Evolutionary conservation across 179 eudicot species (phyloP).

Genomic region (Kewa caespitosa): DNA sequence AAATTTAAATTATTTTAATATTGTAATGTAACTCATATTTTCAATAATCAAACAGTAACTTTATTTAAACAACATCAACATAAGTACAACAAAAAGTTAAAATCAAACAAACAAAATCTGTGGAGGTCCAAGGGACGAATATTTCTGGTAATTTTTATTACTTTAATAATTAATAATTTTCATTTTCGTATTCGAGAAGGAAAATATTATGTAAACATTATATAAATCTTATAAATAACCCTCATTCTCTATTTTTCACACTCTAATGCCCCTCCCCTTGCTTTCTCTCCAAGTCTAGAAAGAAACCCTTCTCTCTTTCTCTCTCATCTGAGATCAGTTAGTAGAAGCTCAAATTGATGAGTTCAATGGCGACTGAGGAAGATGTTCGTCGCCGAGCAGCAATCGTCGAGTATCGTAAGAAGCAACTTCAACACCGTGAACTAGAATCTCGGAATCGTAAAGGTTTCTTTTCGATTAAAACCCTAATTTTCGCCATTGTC

Average conservation of each 20-base stretch:
- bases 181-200: not conserved
- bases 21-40: no score
- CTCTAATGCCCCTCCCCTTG: not conserved
- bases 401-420: slow-evolving; percentile 65
- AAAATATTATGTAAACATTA: not conserved
- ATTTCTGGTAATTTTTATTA: not conserved
- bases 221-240: not conserved
- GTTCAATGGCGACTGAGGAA: slow-evolving; percentile 37
- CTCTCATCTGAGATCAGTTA: slow-evolving; percentile 5
- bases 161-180: not conserved
- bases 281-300: slow-evolving; percentile 9
- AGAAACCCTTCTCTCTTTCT: not conserved
- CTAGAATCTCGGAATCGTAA: slow-evolving; percentile 81
- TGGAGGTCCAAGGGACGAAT: no score
- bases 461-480: slow-evolving; percentile 39
- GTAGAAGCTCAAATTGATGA: not conserved
- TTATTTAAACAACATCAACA: no score
- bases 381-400: slow-evolving; percentile 73
- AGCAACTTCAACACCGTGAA: slow-evolving; percentile 84
- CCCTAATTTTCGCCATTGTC: slow-evolving; percentile 24
- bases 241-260: not conserved
- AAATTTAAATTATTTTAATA: no score
- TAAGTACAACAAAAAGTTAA: no score
- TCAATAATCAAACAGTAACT: no score
- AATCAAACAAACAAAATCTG: no score